A percentile compares a stretch with the other conserved stretches of the same genome.
Evolutionary conservation across 176 grass and related monocot genomes (phyloP).

Genomic region (Avena sativa): DNA sequence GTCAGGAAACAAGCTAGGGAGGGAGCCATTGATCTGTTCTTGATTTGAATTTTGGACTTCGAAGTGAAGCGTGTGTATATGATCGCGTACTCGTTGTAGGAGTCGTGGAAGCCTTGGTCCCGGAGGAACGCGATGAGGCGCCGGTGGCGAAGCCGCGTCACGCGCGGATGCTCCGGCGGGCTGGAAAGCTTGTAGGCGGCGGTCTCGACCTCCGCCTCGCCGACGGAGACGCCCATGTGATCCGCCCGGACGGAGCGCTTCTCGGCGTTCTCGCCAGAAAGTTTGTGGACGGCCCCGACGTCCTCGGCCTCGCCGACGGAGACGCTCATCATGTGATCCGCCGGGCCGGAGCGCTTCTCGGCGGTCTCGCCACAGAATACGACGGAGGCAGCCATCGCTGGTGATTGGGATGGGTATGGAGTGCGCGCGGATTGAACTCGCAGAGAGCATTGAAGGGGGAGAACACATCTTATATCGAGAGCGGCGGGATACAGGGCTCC

Average conservation of each 20-base stretch:
- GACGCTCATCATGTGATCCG: neutral
- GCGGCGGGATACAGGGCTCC: neutral
- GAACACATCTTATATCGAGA: neutral
- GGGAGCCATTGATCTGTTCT: neutral
- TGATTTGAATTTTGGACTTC: too few species aligned
- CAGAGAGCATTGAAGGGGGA: neutral
- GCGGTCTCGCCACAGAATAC: neutral
- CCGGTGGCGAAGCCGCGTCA: constrained; percentile 13
- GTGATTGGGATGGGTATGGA: neutral
- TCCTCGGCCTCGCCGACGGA: constrained; percentile 3
- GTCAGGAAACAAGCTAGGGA: neutral
- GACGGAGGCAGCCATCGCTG: neutral
- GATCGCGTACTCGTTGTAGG: neutral
- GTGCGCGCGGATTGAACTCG: neutral
- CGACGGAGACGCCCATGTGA: constrained; percentile 1
- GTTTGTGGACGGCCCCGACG: neutral
- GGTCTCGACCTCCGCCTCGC: neutral
- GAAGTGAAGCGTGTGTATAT: neutral
- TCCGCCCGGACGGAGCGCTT: neutral
- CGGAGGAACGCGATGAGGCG: constrained; percentile 11
- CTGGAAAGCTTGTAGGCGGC: neutral
- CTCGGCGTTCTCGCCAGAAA: neutral
- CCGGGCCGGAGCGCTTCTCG: neutral
- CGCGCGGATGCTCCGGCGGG: neutral
- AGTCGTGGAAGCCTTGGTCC: neutral